Evolutionary conservation across 2,329 filamentous ascomycete species (phyloP).

Genomic region (Rutstroemia sp.): DNA sequence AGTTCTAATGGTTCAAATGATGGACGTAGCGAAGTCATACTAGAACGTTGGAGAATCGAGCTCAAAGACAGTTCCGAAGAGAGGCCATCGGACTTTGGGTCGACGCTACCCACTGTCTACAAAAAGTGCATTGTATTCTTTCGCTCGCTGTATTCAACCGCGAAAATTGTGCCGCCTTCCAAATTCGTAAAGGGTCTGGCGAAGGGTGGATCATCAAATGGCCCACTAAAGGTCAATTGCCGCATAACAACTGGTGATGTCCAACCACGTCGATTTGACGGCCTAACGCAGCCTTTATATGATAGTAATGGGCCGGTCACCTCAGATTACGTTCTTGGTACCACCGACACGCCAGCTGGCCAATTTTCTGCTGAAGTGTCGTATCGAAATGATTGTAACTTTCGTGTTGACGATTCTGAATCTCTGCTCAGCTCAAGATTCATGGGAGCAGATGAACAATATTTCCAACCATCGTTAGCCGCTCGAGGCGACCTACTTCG

Average conservation of each 20-base stretch:
- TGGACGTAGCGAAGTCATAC: conserved; percentile 54
- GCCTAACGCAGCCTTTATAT: conserved; percentile 63
- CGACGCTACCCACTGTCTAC: conserved; percentile 76
- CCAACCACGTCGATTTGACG: conserved; percentile 53
- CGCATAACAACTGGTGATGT: conserved; percentile 59
- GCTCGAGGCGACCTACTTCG: conserved; percentile 30
- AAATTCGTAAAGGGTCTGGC: conserved; percentile 67
- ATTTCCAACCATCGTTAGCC: conserved; percentile 71
- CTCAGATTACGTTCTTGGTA: conserved; percentile 72
- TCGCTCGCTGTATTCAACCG: conserved; percentile 75
- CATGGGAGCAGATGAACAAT: conserved; percentile 82
- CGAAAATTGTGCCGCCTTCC: conserved; percentile 78
- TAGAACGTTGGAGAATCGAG: conserved; percentile 88
- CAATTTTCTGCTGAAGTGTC: conserved; percentile 73
- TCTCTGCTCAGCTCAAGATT: conserved; percentile 86
- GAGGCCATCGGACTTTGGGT: conserved; percentile 49
- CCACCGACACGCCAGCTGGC: conserved; percentile 80
- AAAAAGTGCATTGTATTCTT: conserved; percentile 97
- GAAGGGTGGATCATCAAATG: conserved; percentile 57
- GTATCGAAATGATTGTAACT: conserved; percentile 84
- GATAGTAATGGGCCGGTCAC: conserved; percentile 55
- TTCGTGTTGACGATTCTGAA: conserved; percentile 86
- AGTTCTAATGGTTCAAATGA: conserved; percentile 43
- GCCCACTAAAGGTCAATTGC: conserved; percentile 67
- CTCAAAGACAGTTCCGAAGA: conserved; percentile 55